phyloP scores from a whole-genome alignment of 345 rosid genomes.

The Garcia nutans region DNA sequence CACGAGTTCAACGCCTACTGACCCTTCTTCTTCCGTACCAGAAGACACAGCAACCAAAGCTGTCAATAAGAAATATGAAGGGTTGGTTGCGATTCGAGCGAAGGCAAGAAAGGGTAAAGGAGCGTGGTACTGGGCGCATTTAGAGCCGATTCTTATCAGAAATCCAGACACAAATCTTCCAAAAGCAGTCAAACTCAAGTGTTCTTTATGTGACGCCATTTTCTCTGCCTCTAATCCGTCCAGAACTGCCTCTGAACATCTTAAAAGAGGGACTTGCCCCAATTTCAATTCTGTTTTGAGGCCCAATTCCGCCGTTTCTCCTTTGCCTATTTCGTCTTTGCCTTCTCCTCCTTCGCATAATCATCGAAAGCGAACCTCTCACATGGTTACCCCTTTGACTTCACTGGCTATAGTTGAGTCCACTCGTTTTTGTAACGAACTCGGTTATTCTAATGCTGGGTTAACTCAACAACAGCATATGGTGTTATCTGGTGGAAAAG shows the following conservation, averaged over 20 bases:
- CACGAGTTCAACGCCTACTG: conserved; percentile 27
- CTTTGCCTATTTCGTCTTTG: conserved; percentile 46
- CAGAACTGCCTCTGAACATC: conserved; percentile 55
- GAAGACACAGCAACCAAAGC: conserved; percentile 26
- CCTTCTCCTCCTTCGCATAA: conserved; percentile 33
- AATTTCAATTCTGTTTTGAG: conserved; percentile 37
- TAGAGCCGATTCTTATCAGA: conserved; percentile 28
- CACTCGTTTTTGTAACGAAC: conserved; percentile 24
- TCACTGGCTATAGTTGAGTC: conserved; percentile 50
- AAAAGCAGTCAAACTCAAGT: conserved; percentile 55
- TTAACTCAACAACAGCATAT: conserved; percentile 39
- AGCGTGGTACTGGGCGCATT: conserved; percentile 40
- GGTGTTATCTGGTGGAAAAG: conserved; percentile 53
- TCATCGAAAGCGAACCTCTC: conserved; percentile 43
- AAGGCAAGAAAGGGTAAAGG: conserved; percentile 38
- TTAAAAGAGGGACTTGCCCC: conserved; percentile 54
- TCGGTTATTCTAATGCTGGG: conserved; percentile 26
- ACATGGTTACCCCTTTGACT: conserved; percentile 24
- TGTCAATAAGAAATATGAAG: conserved; percentile 30
- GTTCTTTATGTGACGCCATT: conserved; percentile 47
- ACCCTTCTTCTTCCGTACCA: conserved; percentile 18
- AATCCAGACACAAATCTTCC: conserved; percentile 41
- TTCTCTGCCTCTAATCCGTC: conserved; percentile 64
- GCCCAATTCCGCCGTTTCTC: conserved; percentile 36
- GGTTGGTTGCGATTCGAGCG: conserved; percentile 21